These are phyloP conservation scores for Schizothecium vesticola DNA, from an alignment of 495 filamentous ascomycete species.

Conservation along the genomic window DNA sequence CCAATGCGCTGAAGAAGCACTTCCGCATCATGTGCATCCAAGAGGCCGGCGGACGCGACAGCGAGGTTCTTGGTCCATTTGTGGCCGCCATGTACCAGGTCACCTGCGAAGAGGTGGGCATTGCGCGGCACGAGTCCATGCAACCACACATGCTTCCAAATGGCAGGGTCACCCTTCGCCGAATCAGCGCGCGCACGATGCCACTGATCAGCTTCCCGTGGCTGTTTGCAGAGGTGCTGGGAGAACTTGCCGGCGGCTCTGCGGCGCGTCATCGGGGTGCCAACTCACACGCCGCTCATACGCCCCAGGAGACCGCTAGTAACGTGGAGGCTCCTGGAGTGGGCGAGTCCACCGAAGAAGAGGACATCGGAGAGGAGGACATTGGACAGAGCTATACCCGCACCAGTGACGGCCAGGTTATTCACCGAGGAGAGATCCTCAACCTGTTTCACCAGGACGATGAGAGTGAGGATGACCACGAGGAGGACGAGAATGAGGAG, in stretches of 20 bases:
- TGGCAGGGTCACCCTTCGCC: slow-evolving; percentile 27
- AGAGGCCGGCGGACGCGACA: slow-evolving; percentile 56
- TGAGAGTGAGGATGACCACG: slow-evolving; percentile 18
- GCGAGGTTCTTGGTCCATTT: slow-evolving; percentile 58
- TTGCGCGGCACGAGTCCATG: slow-evolving; percentile 44
- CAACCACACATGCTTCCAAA: slow-evolving; percentile 34
- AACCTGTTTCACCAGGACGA: slow-evolving; percentile 25
- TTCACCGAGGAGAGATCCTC: slow-evolving; percentile 32
- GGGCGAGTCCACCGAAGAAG: not conserved
- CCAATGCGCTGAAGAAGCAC: slow-evolving; percentile 55
- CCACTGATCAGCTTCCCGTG: slow-evolving; percentile 93
- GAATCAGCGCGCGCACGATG: slow-evolving; percentile 45
- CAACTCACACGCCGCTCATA: not conserved
- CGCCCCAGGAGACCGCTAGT: not conserved
- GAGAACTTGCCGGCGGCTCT: slow-evolving; percentile 53
- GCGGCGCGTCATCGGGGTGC: not conserved
- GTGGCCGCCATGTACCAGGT: slow-evolving; percentile 82
- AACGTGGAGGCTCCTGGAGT: not conserved
- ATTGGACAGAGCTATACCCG: slow-evolving; percentile 12
- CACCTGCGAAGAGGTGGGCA: slow-evolving; percentile 63
- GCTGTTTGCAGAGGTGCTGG: slow-evolving; percentile 72
- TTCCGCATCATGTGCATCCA: slow-evolving; percentile 61
- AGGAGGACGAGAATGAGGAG: not conserved
- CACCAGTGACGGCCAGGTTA: slow-evolving; percentile 22
- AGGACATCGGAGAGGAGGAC: not conserved